A percentile compares a stretch with the other conserved stretches of the same genome.
Evolutionary conservation across 2,329 filamentous ascomycete species (phyloP).

Genomic region (Exophiala lecanii-corni): DNA sequence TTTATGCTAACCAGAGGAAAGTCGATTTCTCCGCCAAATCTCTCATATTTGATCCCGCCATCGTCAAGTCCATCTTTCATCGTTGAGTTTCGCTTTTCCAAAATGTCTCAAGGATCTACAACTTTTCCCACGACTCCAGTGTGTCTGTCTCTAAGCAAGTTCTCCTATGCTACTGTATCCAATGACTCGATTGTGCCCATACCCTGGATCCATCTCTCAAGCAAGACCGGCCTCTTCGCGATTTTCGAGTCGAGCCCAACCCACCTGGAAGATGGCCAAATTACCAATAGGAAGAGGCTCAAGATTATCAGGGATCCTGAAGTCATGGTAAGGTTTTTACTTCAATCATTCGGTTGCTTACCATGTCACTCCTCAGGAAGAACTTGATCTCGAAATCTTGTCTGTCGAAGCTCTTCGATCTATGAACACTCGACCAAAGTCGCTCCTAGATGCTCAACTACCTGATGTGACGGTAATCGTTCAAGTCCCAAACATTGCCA

Average conservation of each 20-base stretch:
- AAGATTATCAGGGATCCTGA: conserved; percentile 34
- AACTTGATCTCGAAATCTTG: conserved; percentile 36
- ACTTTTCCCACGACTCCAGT: conserved; percentile 40
- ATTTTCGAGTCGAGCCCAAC: conserved; percentile 32
- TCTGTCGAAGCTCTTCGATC: conserved; percentile 26
- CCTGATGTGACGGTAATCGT: conserved; percentile 39
- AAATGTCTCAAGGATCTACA: conserved; percentile 42
- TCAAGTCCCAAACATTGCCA: conserved; percentile 42
- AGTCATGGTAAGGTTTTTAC: conserved; percentile 35
- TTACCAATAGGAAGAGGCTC: conserved; percentile 28
- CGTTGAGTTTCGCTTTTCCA: too few species aligned
- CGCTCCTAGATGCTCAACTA: conserved; percentile 17
- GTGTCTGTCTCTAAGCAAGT: conserved; percentile 36
- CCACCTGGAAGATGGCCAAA: conserved; percentile 17
- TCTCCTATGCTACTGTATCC: conserved; percentile 40
- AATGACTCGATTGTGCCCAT: conserved; percentile 35
- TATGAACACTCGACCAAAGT: conserved; percentile 12
- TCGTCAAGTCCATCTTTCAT: too few species aligned
- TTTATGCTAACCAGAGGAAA: too few species aligned
- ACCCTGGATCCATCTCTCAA: conserved; percentile 42
- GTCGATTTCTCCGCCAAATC: too few species aligned
- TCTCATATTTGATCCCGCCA: too few species aligned
- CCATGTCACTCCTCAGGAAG: conserved; percentile 33
- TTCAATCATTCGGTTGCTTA: background rate
- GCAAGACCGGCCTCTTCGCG: conserved; percentile 33